Percentiles rank a stretch among this genome's conserved stretches.
These are phyloP conservation scores for Neopestalotiopsis clavispora DNA, from an alignment of 2,329 filamentous ascomycete species.

Conservation along the genomic window DNA sequence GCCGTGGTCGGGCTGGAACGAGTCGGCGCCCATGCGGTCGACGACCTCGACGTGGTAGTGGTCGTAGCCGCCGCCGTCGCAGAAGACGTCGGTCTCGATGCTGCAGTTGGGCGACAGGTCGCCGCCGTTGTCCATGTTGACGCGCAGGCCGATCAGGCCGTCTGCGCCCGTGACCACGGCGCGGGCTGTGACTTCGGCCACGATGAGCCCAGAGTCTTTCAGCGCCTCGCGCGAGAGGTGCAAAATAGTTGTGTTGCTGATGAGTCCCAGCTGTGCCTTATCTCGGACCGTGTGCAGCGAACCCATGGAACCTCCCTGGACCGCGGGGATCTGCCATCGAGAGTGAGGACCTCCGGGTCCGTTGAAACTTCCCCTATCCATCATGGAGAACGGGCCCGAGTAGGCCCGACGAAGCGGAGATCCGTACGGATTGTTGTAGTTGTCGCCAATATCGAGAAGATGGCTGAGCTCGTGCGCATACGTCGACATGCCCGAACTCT, in stretches of 20 bases:
- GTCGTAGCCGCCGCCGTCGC: slow-evolving; percentile 55
- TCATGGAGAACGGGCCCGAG: slow-evolving; percentile 58
- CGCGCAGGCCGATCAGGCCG: slow-evolving; percentile 52
- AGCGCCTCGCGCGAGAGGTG: slow-evolving; percentile 49
- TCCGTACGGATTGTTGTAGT: slow-evolving; percentile 60
- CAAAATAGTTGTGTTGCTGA: slow-evolving; percentile 47
- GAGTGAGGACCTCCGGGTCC: slow-evolving; percentile 58
- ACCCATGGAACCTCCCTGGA: slow-evolving; percentile 53
- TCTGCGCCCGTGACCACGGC: slow-evolving; percentile 44
- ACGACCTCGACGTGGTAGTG: slow-evolving; percentile 58
- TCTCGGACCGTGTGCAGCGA: slow-evolving; percentile 59
- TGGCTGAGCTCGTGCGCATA: slow-evolving; percentile 60
- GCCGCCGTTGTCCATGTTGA: slow-evolving; percentile 41
- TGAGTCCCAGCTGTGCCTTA: slow-evolving; percentile 55
- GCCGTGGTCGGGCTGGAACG: slow-evolving; percentile 55
- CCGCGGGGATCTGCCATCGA: slow-evolving; percentile 55
- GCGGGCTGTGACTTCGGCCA: slow-evolving; percentile 52
- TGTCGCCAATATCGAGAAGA: slow-evolving; percentile 56
- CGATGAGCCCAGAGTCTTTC: slow-evolving; percentile 45
- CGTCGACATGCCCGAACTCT: slow-evolving; percentile 57
- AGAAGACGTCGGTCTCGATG: slow-evolving; percentile 46
- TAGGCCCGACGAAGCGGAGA: slow-evolving; percentile 50
- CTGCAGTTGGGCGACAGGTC: slow-evolving; percentile 53
- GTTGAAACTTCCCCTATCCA: slow-evolving; percentile 56
- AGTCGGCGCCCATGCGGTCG: slow-evolving; percentile 58